Evolutionary conservation across 2,329 filamentous ascomycete species (phyloP).

Genomic region (Colletotrichum nymphaeae): DNA sequence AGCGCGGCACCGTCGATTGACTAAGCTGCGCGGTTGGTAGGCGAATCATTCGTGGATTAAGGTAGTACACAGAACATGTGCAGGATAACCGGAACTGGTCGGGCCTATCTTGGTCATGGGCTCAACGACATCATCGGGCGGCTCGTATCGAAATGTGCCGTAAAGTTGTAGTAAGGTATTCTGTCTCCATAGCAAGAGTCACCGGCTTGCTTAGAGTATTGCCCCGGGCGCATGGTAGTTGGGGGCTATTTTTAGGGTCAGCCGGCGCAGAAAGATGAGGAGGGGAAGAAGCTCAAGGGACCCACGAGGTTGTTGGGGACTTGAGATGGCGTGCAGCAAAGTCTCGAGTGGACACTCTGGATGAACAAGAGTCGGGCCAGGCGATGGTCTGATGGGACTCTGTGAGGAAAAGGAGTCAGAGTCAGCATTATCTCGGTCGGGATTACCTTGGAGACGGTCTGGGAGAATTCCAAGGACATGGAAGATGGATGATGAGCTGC

Average conservation of each 20-base stretch:
- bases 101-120: conserved; percentile 3
- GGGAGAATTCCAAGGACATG: conserved; percentile 22
- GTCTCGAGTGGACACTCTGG: neutral
- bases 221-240: neutral
- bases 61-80: neutral
- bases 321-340: neutral
- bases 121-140: neutral
- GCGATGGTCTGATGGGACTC: conserved; percentile 26
- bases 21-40: conserved; percentile 14
- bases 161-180: no score
- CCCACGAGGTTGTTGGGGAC: neutral
- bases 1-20: neutral
- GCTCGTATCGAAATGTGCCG: neutral
- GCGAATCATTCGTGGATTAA: neutral
- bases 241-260: conserved; percentile 32
- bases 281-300: neutral
- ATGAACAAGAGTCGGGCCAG: conserved; percentile 7
- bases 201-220: neutral
- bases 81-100: neutral
- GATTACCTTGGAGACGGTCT: neutral
- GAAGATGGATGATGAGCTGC: conserved; percentile 23
- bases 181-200: neutral
- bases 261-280: neutral
- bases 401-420: neutral
- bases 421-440: conserved; percentile 3